phyloP scores from a whole-genome alignment of 345 rosid species.

The Brassica nigra region DNA sequence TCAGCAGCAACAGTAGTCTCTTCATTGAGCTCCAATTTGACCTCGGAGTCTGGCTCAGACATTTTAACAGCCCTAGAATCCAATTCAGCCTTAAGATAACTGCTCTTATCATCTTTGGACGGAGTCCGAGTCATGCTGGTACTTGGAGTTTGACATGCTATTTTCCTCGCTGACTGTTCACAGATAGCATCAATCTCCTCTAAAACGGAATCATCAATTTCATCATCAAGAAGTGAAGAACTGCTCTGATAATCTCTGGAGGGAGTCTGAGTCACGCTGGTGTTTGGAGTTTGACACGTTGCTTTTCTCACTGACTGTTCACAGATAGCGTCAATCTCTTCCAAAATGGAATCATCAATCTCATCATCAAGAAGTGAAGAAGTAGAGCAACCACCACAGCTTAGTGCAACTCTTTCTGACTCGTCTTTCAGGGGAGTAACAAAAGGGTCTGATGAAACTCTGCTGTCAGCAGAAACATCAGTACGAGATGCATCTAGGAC shows the following conservation, averaged over 20 bases:
- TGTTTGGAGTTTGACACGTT: conserved; percentile 34
- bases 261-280: conserved; percentile 26
- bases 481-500: conserved; percentile 14
- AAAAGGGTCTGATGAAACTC: conserved; percentile 39
- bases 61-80: conserved; percentile 16
- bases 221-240: conserved; percentile 56
- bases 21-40: conserved; percentile 23
- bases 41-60: conserved; percentile 14
- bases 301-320: conserved; percentile 53
- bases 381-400: conserved; percentile 38
- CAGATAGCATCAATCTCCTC: conserved; percentile 72
- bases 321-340: conserved; percentile 70
- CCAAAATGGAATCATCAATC: conserved; percentile 65
- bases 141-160: conserved; percentile 35
- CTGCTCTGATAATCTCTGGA: conserved; percentile 24
- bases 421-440: conserved; percentile 46
- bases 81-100: conserved; percentile 24
- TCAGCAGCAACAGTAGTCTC: conserved; percentile 37
- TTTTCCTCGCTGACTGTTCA: conserved; percentile 54
- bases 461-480: conserved; percentile 14
- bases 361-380: conserved; percentile 73
- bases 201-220: conserved; percentile 63
- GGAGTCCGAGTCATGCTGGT: conserved; percentile 26
- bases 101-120: conserved; percentile 25
- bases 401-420: conserved; percentile 34